Evolutionary conservation across 345 rosid genomes (phyloP).

Genomic region (Pugionium dolabratum): DNA sequence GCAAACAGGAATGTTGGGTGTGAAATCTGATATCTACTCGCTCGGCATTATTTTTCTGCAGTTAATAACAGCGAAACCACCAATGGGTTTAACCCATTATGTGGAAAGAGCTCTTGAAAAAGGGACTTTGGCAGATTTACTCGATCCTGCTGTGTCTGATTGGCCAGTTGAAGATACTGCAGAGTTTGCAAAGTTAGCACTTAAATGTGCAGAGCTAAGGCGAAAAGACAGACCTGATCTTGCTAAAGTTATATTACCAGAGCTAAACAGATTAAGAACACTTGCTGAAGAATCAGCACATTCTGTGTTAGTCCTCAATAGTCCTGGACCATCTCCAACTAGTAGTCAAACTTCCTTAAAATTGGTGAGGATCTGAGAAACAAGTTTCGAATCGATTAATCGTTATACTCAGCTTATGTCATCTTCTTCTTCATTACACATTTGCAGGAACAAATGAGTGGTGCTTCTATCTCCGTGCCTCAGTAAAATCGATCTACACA

Average conservation of each 20-base stretch:
- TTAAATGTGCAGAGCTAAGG: constrained; percentile 73
- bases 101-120: constrained; percentile 69
- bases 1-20: constrained; percentile 90
- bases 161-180: constrained; percentile 81
- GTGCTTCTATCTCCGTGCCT: constrained; percentile 34
- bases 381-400: not conserved
- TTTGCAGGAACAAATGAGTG: constrained; percentile 37
- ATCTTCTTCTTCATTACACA: not conserved
- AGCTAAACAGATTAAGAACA: constrained; percentile 64
- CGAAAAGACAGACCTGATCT: constrained; percentile 86
- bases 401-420: constrained; percentile 2
- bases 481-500: constrained; percentile 21
- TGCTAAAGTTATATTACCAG: constrained; percentile 64
- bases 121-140: constrained; percentile 56
- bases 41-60: constrained; percentile 81
- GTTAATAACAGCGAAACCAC: constrained; percentile 69
- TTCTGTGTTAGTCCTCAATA: constrained; percentile 13
- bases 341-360: constrained; percentile 41
- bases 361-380: constrained; percentile 43
- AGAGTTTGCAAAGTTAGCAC: constrained; percentile 58
- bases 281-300: constrained; percentile 59
- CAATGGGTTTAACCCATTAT: constrained; percentile 86
- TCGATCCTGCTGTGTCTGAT: constrained; percentile 63
- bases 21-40: constrained; percentile 83
- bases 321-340: constrained; percentile 36